Base-by-base conservation (phyloP, 306 rosid species). In the Psophocarpus tetragonolobus region DNA sequence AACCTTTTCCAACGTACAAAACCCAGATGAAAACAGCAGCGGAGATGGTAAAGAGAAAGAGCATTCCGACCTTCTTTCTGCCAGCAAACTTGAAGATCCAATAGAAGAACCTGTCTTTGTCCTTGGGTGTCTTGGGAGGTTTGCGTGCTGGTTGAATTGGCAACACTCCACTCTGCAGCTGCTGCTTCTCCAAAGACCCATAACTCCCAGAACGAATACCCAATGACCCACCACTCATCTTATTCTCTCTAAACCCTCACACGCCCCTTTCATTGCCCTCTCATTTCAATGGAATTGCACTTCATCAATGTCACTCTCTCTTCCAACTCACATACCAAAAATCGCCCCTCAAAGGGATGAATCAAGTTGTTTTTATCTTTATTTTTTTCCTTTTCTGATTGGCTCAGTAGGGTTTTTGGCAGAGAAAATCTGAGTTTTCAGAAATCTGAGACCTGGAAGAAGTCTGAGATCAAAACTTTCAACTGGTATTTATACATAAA, bases 191-290 rank as follows among this genome's bases (percentile, higher is more conserved):
- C 86, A 89, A 83, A 75, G 96, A 87, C 61, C 94, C 96, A 77
- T 89, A 94, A 88, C 98, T 94, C 48, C 78, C 87, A 10, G 98
- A 87, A 63, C 97, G 97, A 83, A 91, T 80, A 62, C 96, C 90
- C 87, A 87, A 77, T 79, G 87, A 61, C 95, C 90, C 87, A 86
- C 77, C 80, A 83, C 86, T 91, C 91, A 89, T 85, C 58, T 23
- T 54, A 53, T 21, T 9, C 4, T 21, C 27, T 23, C 62, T 54
- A 13, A 53, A 21, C 30, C 58, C 68, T 51, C 72, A 13, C 77
- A 64, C 42, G 69, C 84, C 32, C 77, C 82, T 86, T 87, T 91
- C 91, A 90, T 85, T 29, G 67, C 67, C 36, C 41, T 29, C 67
- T 60, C 57, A 47, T 48, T 44, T 64, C 50, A 75, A 24, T 24